Base-by-base conservation (phyloP, 306 rosid genomes). In the Quercus glauca region DNA sequence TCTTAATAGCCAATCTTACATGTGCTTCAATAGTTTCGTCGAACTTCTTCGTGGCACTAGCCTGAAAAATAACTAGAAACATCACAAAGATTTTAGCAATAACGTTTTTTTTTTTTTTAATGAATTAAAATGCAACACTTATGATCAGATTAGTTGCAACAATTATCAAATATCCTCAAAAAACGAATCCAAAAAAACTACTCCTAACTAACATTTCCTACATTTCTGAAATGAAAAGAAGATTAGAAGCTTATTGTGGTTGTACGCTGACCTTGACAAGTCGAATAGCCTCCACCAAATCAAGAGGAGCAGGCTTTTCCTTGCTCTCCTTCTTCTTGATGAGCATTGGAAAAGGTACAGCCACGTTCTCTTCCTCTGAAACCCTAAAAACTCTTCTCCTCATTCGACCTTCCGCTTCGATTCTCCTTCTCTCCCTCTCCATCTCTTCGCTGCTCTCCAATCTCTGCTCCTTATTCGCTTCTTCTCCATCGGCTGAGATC, bases 1-100 rank as follows among this genome's bases (percentile, higher is more conserved):
- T 87, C 72, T 91, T 95, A 67, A 93, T 88, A 45, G 96, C 97
- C 96, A 95, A 76, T 83, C 87, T 86, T 29, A 91, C 85, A 78
- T 95, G 99, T 49, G 92, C 98, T 90, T 95, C 99, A 79, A 95
- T 87, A 80, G 94, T 93, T 88, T 95, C 99, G 56, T 95, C 94
- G 88, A 95, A 95, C 70, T 87, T 93, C 70, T 86, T 77, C 84
- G 76, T 81, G 81, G 91, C 88, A 77, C 29, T 77, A 84, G 93
- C 92, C 99, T 95, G 94, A 79, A 85, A 74, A 88, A 87, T 79
- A 79, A 79, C 79, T 79, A 85, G 74, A 67, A 64, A 82, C 25
- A 74, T 81, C 75, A 78, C 57, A n/a, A 77, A 78, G 55, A 59
- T 71, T 80, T 75, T 72, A 81, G 55, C 31, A 35, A 57, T 67